Conservation (phyloP, 2,329 filamentous ascomycete species). For the Gremmenia infestans region DNA sequence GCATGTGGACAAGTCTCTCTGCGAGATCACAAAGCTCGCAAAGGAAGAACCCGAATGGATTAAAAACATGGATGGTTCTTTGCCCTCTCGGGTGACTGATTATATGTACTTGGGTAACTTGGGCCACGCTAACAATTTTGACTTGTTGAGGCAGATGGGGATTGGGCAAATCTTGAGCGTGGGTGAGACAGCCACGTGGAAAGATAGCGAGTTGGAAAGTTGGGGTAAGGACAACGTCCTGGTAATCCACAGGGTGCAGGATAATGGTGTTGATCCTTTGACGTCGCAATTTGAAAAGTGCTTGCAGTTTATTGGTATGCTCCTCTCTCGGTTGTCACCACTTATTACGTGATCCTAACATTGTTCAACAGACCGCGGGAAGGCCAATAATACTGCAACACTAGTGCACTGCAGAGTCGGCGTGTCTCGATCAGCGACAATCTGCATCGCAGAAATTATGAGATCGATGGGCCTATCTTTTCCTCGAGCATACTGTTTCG, state of each 20-base stretch:
- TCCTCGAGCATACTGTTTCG: slow-evolving; percentile 91
- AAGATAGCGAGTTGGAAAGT: slow-evolving; percentile 58
- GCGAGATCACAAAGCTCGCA: slow-evolving; percentile 48
- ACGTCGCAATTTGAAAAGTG: slow-evolving; percentile 81
- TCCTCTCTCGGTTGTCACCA: not conserved
- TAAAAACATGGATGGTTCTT: slow-evolving; percentile 75
- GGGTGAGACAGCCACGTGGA: slow-evolving; percentile 83
- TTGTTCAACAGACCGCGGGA: slow-evolving; percentile 62
- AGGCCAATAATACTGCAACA: slow-evolving; percentile 71
- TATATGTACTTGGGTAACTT: slow-evolving; percentile 98
- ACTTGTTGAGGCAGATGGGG: slow-evolving; percentile 71
- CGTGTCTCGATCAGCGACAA: slow-evolving; percentile 90
- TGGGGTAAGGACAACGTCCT: slow-evolving; percentile 80
- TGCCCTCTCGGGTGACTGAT: slow-evolving; percentile 81
- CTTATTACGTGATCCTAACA: slow-evolving; percentile 13
- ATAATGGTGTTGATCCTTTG: slow-evolving; percentile 92
- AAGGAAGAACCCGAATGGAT: slow-evolving; percentile 73
- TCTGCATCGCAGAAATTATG: slow-evolving; percentile 99
- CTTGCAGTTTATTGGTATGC: slow-evolving; percentile 85
- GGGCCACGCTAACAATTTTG: slow-evolving; percentile 88
- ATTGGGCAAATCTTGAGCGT: slow-evolving; percentile 88
- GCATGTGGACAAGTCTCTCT: slow-evolving; percentile 42
- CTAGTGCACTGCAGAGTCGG: slow-evolving; percentile 95
- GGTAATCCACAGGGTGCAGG: slow-evolving; percentile 80
- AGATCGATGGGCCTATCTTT: slow-evolving; percentile 73